A percentile compares a stretch with the other conserved stretches of the same genome.
Conservation (phyloP, 192 early-diverging fungal species). For the Rhizoclosmatium globosum region DNA sequence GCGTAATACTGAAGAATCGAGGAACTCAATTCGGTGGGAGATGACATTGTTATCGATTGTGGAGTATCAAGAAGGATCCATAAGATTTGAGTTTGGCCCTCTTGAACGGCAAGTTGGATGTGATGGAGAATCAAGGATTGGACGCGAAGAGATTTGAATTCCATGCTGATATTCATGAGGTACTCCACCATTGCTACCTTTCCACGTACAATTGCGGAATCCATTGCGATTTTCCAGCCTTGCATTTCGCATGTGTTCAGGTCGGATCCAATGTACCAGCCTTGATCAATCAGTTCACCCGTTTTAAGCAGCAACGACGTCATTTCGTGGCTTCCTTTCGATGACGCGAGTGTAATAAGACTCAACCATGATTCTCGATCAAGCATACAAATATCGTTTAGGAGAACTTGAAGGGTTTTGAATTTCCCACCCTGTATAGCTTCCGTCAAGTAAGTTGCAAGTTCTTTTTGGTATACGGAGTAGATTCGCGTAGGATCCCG, state of each 20-base stretch:
- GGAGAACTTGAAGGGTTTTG: constrained; percentile 8
- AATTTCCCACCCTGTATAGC: constrained; percentile 7
- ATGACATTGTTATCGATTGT: neutral
- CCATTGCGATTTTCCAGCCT: constrained; percentile 23
- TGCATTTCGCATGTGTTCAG: neutral
- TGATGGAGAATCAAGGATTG: neutral
- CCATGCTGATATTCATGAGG: neutral
- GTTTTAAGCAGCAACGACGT: neutral
- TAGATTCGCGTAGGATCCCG: neutral
- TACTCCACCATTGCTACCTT: constrained; percentile 14
- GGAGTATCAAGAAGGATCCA: constrained; percentile 10
- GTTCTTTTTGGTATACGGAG: too few relatives aligned
- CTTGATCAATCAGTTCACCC: neutral
- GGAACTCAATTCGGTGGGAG: neutral
- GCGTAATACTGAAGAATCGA: neutral
- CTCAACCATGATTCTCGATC: constrained; percentile 5
- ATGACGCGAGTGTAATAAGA: constrained; percentile 1
- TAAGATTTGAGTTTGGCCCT: constrained; percentile 11
- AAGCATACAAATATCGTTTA: neutral
- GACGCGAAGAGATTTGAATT: neutral
- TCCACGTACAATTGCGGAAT: neutral
- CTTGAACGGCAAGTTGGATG: neutral
- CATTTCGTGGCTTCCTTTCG: constrained; percentile 14
- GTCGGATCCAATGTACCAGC: neutral
- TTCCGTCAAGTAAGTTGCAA: neutral